These are phyloP conservation scores for Calonectria pauciramosa DNA, from an alignment of 2,329 filamentous ascomycete species.

Conservation along the genomic window DNA sequence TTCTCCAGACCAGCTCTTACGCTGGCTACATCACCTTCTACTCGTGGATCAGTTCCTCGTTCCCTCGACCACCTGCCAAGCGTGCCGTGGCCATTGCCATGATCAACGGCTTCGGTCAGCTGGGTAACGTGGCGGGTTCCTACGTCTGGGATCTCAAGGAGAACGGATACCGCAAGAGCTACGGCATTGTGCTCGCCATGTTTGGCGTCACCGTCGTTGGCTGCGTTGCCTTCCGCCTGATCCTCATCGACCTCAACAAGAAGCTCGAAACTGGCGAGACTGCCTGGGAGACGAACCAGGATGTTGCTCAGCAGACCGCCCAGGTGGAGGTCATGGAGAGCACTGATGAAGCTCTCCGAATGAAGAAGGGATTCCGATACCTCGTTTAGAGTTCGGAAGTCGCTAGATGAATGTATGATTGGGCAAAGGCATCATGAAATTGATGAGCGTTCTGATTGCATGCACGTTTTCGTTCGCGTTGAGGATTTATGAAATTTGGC, in stretches of 20 bases:
- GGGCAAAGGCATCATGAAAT: background rate
- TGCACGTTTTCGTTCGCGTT: background rate
- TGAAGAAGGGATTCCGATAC: constrained; percentile 64
- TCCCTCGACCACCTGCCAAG: constrained; percentile 72
- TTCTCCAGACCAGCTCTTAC: constrained; percentile 70
- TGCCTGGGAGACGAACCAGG: constrained; percentile 52
- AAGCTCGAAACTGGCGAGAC: constrained; percentile 60
- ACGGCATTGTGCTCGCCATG: constrained; percentile 75
- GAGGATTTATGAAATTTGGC: background rate
- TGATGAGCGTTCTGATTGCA: background rate
- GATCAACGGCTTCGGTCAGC: constrained; percentile 70
- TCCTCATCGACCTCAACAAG: constrained; percentile 62
- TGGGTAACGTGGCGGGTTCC: constrained; percentile 71
- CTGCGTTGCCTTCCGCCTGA: constrained; percentile 62
- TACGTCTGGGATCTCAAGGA: constrained; percentile 74
- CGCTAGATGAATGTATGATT: background rate
- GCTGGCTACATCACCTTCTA: constrained; percentile 71
- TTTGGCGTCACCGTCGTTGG: constrained; percentile 71
- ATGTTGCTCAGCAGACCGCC: constrained; percentile 57
- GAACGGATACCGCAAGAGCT: constrained; percentile 74
- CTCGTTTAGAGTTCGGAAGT: constrained; percentile 51
- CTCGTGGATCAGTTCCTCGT: constrained; percentile 70
- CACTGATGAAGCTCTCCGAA: constrained; percentile 59
- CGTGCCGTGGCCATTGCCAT: constrained; percentile 72
- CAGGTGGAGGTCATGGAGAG: constrained; percentile 55